A percentile compares a stretch with the other conserved stretches of the same genome.
Evolutionary conservation across 495 filamentous ascomycete genomes (phyloP).

Genomic region (Penicillium alfredii): DNA sequence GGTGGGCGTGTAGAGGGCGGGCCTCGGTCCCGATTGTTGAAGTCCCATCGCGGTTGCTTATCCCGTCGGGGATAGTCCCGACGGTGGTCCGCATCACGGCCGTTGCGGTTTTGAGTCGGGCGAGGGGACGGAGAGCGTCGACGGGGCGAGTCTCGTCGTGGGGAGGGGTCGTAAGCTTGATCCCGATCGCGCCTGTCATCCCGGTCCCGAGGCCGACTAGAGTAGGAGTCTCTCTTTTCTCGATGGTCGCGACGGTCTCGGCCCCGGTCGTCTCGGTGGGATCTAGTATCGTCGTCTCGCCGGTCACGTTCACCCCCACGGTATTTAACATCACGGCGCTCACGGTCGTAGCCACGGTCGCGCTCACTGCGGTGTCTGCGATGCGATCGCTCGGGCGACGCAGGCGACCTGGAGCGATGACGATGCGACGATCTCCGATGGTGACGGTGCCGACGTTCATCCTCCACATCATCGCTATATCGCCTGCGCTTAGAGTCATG

Average conservation of each 20-base stretch:
- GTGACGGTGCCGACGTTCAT: constrained; percentile 23
- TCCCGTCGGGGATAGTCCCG: constrained; percentile 16
- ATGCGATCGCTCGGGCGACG: constrained; percentile 21
- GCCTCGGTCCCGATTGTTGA: constrained; percentile 14
- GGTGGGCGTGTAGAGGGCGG: constrained; percentile 7
- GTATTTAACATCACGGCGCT: constrained; percentile 15
- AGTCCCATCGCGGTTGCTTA: too few species aligned
- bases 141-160: constrained; percentile 13
- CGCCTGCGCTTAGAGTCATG: constrained; percentile 24
- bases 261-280: constrained; percentile 20
- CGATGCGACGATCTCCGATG: constrained; percentile 26
- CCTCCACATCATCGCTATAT: constrained; percentile 24
- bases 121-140: constrained; percentile 11
- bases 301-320: constrained; percentile 16
- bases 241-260: constrained; percentile 14
- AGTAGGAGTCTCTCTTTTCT: constrained; percentile 15
- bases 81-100: constrained; percentile 4
- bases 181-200: constrained; percentile 25
- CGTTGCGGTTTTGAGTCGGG: constrained; percentile 8
- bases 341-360: constrained; percentile 15
- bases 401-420: constrained; percentile 33
- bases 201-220: constrained; percentile 22
- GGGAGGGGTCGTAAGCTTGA: constrained; percentile 16
- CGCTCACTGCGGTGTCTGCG: constrained; percentile 27
- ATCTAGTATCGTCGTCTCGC: constrained; percentile 14